Percentiles rank a stretch among this genome's conserved stretches.
These are phyloP conservation scores for Backusella liffmaniae DNA, from an alignment of 192 early-diverging fungal genomes.

Conservation along the genomic window DNA sequence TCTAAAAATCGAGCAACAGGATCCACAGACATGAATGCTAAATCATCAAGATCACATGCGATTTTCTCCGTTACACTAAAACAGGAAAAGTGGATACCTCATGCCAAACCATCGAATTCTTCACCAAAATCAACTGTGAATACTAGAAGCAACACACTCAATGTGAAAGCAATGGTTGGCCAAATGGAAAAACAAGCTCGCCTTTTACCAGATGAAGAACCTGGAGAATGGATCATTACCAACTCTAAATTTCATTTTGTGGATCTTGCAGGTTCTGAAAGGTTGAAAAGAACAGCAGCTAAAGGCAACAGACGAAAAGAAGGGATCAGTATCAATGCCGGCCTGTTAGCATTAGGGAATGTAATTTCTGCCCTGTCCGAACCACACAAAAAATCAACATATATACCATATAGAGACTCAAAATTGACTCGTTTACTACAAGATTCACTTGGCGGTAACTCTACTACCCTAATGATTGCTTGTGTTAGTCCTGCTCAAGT, in stretches of 20 bases:
- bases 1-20: constrained; percentile 81
- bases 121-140: neutral
- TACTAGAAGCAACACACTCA: constrained; percentile 8
- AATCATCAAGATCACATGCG: constrained; percentile 93
- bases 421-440: constrained; percentile 96
- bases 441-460: constrained; percentile 93
- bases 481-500: constrained; percentile 85
- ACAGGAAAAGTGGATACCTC: constrained; percentile 62
- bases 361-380: constrained; percentile 98
- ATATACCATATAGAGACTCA: constrained; percentile 96
- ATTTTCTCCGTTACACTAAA: constrained; percentile 89
- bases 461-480: constrained; percentile 92
- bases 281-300: constrained; percentile 91
- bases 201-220: constrained; percentile 11
- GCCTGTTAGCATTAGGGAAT: constrained; percentile 92
- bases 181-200: constrained; percentile 28
- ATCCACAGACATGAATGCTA: constrained; percentile 95
- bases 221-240: constrained; percentile 56
- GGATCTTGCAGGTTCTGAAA: constrained; percentile 95
- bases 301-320: constrained; percentile 91
- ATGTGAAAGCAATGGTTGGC: constrained; percentile 26
- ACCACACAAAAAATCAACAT: constrained; percentile 50
- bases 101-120: neutral
- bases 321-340: constrained; percentile 96
- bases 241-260: constrained; percentile 97